phyloP scores from a whole-genome alignment of 148 eudicot genomes.

The Camellia sinensis region DNA sequence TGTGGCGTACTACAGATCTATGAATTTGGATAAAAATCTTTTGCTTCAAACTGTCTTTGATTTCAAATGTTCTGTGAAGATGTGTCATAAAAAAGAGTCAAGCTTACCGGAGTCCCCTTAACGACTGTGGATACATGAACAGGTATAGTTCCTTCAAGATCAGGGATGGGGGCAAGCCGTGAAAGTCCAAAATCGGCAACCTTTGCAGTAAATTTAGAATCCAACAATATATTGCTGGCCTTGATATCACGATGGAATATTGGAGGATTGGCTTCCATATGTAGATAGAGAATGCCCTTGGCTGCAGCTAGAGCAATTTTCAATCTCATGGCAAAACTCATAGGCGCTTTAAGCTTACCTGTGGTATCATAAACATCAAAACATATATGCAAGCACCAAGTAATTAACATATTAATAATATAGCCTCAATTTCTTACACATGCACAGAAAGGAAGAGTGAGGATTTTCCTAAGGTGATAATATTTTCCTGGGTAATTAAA shows the following conservation, averaged over 20 bases:
- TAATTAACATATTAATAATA: not conserved
- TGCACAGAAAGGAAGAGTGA: too few species aligned
- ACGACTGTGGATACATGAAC: constrained; percentile 80
- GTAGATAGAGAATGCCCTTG: constrained; percentile 87
- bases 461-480: too few species aligned
- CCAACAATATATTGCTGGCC: constrained; percentile 79
- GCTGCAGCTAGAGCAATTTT: constrained; percentile 68
- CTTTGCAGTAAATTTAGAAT: constrained; percentile 62
- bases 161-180: constrained; percentile 80
- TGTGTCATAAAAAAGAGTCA: not conserved
- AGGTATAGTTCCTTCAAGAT: constrained; percentile 54
- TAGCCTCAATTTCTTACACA: not conserved
- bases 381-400: not conserved
- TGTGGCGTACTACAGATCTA: not conserved
- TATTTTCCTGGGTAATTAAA: too few species aligned
- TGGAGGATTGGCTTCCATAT: constrained; percentile 91
- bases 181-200: constrained; percentile 96
- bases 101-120: constrained; percentile 81
- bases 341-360: constrained; percentile 48
- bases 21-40: not conserved
- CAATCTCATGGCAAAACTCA: constrained; percentile 53
- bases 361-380: constrained; percentile 19
- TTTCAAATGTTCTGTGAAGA: not conserved
- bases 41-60: not conserved
- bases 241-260: constrained; percentile 91